phyloP scores from a whole-genome alignment of 179 eudicot genomes.

The Camellia oleifera region DNA sequence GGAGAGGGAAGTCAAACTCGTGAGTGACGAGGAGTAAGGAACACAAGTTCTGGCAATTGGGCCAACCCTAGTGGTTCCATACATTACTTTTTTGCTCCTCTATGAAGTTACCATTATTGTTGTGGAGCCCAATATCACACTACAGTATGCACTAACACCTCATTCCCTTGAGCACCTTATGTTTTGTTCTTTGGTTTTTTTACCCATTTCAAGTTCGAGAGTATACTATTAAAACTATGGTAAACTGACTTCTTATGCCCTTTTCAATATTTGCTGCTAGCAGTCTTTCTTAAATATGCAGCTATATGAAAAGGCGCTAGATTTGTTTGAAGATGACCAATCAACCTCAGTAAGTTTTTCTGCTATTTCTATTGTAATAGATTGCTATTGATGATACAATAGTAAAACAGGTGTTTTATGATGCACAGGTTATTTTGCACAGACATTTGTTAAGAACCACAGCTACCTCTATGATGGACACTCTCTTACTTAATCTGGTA shows the following conservation, averaged over 20 bases:
- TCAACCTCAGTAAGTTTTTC: slow-evolving; percentile 61
- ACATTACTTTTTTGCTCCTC: neutral
- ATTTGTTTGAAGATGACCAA: slow-evolving; percentile 87
- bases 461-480: slow-evolving; percentile 63
- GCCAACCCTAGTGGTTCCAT: neutral
- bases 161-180: too few relatives aligned
- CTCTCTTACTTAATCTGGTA: slow-evolving; percentile 71
- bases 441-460: slow-evolving; percentile 79
- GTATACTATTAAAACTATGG: neutral
- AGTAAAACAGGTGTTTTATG: neutral
- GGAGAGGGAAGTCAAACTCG: too few relatives aligned
- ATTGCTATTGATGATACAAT: slow-evolving; percentile 9
- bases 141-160: neutral
- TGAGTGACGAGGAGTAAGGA: too few relatives aligned
- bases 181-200: too few relatives aligned
- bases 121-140: neutral
- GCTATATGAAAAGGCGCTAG: slow-evolving; percentile 82
- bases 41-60: too few relatives aligned
- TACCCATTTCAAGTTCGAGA: neutral
- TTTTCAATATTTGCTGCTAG: slow-evolving; percentile 20
- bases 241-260: neutral
- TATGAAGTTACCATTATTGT: too few relatives aligned
- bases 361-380: neutral
- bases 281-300: slow-evolving; percentile 77
- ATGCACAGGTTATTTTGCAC: slow-evolving; percentile 65